Percentiles rank a stretch among this genome's conserved stretches.
Conservation (phyloP, 129 eudicot genomes). For the Flaveria ramosissima region DNA sequence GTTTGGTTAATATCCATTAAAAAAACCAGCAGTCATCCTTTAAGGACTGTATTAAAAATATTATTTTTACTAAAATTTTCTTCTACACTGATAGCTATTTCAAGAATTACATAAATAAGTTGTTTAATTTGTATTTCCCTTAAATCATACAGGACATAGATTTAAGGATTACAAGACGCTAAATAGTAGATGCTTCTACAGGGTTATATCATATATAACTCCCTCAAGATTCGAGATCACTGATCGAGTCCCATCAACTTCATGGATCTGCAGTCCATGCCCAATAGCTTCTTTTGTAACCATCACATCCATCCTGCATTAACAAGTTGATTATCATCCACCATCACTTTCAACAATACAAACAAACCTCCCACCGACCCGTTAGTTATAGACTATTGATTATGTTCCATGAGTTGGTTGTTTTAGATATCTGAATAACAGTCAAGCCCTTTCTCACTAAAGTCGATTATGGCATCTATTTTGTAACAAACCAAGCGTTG, state of each 20-base stretch:
- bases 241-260: constrained; percentile 69
- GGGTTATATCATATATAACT: constrained; percentile 69
- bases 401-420: too few relatives aligned
- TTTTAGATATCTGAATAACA: too few relatives aligned
- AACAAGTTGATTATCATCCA: not conserved
- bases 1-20: too few relatives aligned
- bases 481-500: too few relatives aligned
- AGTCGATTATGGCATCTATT: too few relatives aligned
- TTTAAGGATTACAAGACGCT: not conserved
- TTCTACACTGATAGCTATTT: too few relatives aligned
- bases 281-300: constrained; percentile 63
- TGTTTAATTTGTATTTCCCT: not conserved
- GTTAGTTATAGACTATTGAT: too few relatives aligned
- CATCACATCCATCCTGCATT: constrained; percentile 79
- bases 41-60: too few relatives aligned
- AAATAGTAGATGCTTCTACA: constrained; percentile 8
- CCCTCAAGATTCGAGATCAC: constrained; percentile 65
- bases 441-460: too few relatives aligned
- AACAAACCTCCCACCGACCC: too few relatives aligned
- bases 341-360: not conserved
- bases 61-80: too few relatives aligned
- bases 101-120: not conserved
- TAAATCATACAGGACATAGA: not conserved
- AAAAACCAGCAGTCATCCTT: too few relatives aligned
- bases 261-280: constrained; percentile 65